These are phyloP conservation scores for Cyclocybe aegerita DNA, from an alignment of 768 basidiomycete genomes.

Conservation along the genomic window DNA sequence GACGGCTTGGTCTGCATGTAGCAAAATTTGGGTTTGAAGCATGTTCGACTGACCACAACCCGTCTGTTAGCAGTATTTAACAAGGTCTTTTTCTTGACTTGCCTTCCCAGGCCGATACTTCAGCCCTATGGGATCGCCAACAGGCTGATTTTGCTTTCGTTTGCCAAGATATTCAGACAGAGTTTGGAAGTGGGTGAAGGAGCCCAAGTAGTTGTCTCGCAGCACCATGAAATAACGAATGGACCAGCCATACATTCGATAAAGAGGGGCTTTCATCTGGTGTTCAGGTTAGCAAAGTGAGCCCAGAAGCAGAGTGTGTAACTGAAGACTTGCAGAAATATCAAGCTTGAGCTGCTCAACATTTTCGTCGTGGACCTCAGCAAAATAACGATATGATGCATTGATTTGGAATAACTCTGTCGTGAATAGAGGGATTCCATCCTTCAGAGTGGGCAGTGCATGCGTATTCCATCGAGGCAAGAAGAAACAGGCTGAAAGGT, in stretches of 20 bases:
- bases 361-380: slow-evolving; percentile 63
- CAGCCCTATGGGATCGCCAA: slow-evolving; percentile 79
- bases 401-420: slow-evolving; percentile 54
- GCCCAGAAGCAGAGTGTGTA: not conserved
- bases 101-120: slow-evolving; percentile 85
- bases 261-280: slow-evolving; percentile 41
- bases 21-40: slow-evolving; percentile 68
- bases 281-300: not conserved
- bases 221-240: slow-evolving; percentile 86
- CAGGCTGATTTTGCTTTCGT: slow-evolving; percentile 50
- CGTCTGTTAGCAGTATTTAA: not conserved
- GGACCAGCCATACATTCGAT: slow-evolving; percentile 83
- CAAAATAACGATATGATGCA: slow-evolving; percentile 75
- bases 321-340: slow-evolving; percentile 48
- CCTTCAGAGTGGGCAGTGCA: slow-evolving; percentile 60
- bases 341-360: slow-evolving; percentile 77
- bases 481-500: slow-evolving; percentile 57
- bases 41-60: slow-evolving; percentile 63
- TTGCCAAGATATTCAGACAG: slow-evolving; percentile 82
- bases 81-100: slow-evolving; percentile 14
- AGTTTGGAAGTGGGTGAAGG: slow-evolving; percentile 91
- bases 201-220: slow-evolving; percentile 92
- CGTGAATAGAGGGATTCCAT: slow-evolving; percentile 62
- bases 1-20: slow-evolving; percentile 50
- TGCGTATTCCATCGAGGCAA: slow-evolving; percentile 92